Conservation (phyloP, 345 rosid genomes). For the Eucalyptus pauciflora region DNA sequence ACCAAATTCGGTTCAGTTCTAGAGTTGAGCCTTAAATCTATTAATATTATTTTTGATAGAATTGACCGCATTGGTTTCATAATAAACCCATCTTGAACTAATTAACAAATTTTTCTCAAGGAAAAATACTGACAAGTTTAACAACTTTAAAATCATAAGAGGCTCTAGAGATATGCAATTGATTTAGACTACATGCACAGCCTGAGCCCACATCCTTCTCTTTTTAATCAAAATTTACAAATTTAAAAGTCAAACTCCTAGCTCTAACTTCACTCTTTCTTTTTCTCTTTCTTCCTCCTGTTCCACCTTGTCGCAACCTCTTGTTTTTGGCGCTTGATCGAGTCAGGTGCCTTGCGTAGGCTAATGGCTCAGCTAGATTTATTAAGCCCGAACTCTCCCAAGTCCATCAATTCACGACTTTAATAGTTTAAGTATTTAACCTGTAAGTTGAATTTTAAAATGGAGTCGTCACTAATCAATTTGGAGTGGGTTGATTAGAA, state of each 20-base stretch:
- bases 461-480: too few relatives aligned
- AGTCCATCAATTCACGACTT: too few relatives aligned
- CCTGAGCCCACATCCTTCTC: not conserved
- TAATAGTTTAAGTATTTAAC: too few relatives aligned
- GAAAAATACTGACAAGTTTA: not conserved
- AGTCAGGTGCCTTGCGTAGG: too few relatives aligned
- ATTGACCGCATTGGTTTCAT: fast-evolving
- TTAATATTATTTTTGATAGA: fast-evolving
- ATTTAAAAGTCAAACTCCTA: not conserved
- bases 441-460: too few relatives aligned
- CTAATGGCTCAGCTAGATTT: too few relatives aligned
- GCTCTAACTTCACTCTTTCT: not conserved
- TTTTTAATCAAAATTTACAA: not conserved
- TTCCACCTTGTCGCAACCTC: too few relatives aligned
- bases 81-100: fast-evolving
- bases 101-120: fast-evolving
- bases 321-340: too few relatives aligned
- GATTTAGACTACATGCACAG: not conserved
- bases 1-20: not conserved
- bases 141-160: not conserved
- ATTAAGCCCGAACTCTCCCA: too few relatives aligned
- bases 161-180: not conserved
- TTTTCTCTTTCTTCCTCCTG: too few relatives aligned
- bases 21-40: not conserved
- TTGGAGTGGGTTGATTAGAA: too few relatives aligned